These are phyloP conservation scores for Neurospora cerealis DNA, from an alignment of 495 filamentous ascomycete species.

Conservation along the genomic window DNA sequence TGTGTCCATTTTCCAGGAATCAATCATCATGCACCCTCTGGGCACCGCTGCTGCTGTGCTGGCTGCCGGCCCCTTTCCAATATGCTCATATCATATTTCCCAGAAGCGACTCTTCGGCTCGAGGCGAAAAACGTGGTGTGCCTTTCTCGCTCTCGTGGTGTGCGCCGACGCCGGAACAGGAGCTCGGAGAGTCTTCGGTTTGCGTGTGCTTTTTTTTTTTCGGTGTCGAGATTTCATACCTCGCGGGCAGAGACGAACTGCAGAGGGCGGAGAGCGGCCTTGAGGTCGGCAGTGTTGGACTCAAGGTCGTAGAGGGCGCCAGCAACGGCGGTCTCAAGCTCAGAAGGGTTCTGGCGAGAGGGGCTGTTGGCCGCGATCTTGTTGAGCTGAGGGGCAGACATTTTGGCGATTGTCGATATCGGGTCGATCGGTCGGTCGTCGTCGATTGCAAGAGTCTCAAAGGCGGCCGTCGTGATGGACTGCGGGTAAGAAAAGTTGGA, in stretches of 20 bases:
- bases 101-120: conserved; percentile 18
- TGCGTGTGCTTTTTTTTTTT: conserved; percentile 1
- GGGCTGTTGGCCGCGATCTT: conserved; percentile 97
- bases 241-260: conserved; percentile 96
- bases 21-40: not conserved
- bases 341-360: conserved; percentile 83
- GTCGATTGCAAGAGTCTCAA: conserved; percentile 7
- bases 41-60: not conserved
- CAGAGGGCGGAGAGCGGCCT: conserved; percentile 81
- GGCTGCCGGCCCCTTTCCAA: conserved; percentile 11
- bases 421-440: conserved; percentile 11
- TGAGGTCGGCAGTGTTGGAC: conserved; percentile 94
- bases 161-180: conserved; percentile 30
- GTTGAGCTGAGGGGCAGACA: conserved; percentile 61
- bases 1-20: not conserved
- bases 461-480: conserved; percentile 1
- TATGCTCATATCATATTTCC: conserved; percentile 22
- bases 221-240: conserved; percentile 57
- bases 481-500: conserved; percentile 7
- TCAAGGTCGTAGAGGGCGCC: conserved; percentile 94
- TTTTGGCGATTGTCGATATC: conserved; percentile 33
- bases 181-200: conserved; percentile 15
- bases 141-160: not conserved
- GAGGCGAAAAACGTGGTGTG: conserved; percentile 9
- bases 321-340: conserved; percentile 90